Evolutionary conservation across 257 asterid genomes (phyloP).

Genomic region (Knoxia roxburghii): DNA sequence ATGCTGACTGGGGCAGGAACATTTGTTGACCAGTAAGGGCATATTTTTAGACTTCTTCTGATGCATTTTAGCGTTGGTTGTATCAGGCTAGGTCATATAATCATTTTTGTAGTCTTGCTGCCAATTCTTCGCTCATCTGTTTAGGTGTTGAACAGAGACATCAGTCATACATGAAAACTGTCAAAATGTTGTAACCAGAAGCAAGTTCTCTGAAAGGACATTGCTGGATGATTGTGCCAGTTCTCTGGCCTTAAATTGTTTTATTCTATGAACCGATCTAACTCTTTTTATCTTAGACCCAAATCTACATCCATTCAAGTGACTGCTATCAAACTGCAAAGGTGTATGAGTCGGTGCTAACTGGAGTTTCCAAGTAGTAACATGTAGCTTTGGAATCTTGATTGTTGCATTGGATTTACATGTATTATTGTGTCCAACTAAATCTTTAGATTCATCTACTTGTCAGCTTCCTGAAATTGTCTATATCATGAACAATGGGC

Average conservation of each 20-base stretch:
- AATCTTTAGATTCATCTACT: neutral
- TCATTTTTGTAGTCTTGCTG: no score
- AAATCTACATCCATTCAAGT: neutral
- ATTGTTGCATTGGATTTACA: neutral
- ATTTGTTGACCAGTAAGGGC: neutral
- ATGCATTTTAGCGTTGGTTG: neutral
- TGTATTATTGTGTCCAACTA: neutral
- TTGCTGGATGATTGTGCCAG: no score
- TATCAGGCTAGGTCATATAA: neutral
- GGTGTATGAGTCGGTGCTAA: neutral
- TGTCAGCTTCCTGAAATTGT: neutral
- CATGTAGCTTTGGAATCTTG: neutral
- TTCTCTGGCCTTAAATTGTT: no score
- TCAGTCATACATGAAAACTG: neutral
- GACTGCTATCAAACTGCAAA: neutral
- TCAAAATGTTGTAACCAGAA: neutral
- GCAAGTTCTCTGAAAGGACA: no score
- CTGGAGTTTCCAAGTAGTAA: neutral
- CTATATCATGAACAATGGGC: neutral
- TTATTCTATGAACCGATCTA: no score
- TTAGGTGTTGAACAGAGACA: neutral
- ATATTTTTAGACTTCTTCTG: neutral
- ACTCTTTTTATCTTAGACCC: neutral
- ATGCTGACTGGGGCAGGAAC: neutral
- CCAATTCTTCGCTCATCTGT: neutral